Conservation (phyloP, 345 rosid species). For the Adansonia digitata region DNA sequence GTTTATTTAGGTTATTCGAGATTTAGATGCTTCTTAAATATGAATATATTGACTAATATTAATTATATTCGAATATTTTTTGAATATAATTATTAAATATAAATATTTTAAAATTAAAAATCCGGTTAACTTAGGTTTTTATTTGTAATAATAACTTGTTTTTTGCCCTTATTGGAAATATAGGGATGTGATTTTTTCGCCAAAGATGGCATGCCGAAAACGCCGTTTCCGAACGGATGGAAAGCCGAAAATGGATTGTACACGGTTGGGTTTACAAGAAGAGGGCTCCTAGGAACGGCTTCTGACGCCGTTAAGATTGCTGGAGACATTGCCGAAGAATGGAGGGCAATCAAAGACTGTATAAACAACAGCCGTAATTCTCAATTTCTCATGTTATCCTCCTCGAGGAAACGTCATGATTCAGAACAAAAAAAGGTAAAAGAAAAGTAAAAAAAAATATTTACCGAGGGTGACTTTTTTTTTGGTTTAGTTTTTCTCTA, state of each 20-base stretch:
- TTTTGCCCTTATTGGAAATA: not conserved
- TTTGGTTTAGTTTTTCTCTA: no score
- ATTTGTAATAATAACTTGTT: not conserved
- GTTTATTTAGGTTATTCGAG: not conserved
- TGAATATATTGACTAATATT: no score
- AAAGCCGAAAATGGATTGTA: conserved; percentile 72
- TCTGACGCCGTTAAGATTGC: conserved; percentile 73
- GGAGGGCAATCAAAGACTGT: conserved; percentile 32
- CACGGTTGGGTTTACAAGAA: conserved; percentile 80
- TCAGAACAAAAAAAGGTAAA: not conserved
- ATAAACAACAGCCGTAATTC: conserved; percentile 21
- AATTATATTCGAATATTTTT: no score
- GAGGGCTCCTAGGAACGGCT: conserved; percentile 76
- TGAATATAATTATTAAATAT: no score
- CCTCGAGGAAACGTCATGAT: conserved; percentile 11
- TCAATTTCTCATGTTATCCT: conserved; percentile 46
- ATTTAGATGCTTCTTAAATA: no score
- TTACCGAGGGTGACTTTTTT: not conserved
- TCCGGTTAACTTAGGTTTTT: not conserved
- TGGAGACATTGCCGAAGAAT: conserved; percentile 48
- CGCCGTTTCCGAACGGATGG: conserved; percentile 82
- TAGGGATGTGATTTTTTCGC: conserved; percentile 68
- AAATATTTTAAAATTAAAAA: no score
- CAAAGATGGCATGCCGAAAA: conserved; percentile 74
- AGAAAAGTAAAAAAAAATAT: not conserved